Conservation (phyloP, 768 basidiomycete genomes). For the Terana coerulea region DNA sequence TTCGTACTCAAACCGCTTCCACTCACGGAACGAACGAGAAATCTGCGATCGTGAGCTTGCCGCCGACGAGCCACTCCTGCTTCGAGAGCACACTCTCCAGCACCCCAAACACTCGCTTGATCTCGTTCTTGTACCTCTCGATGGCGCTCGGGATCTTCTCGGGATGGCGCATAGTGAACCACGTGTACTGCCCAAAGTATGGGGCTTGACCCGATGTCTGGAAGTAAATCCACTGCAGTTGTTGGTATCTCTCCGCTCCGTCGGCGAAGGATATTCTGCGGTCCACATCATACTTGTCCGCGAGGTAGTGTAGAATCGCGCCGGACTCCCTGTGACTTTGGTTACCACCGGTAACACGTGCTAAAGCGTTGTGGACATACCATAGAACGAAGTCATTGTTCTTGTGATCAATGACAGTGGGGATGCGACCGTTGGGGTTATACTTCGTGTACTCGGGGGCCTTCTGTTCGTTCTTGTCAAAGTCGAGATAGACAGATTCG, state of each 20-base stretch:
- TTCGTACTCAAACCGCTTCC: background rate
- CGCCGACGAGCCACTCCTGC: slow-evolving; percentile 26
- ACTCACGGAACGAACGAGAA: slow-evolving; percentile 21
- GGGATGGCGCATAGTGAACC: slow-evolving; percentile 24
- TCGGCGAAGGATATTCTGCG: slow-evolving; percentile 23
- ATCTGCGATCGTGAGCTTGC: slow-evolving; percentile 25
- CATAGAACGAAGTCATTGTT: slow-evolving; percentile 24
- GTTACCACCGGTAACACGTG: no score
- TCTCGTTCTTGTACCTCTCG: slow-evolving; percentile 29
- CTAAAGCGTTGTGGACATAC: no score
- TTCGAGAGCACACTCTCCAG: slow-evolving; percentile 27
- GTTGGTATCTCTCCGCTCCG: slow-evolving; percentile 13
- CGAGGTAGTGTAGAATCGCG: slow-evolving; percentile 40
- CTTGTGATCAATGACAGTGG: slow-evolving; percentile 24
- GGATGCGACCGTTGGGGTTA: slow-evolving; percentile 28
- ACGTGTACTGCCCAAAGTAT: slow-evolving; percentile 25
- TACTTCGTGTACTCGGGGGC: slow-evolving; percentile 13
- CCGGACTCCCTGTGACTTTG: slow-evolving; percentile 26
- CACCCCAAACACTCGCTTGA: slow-evolving; percentile 22
- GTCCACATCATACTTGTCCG: slow-evolving; percentile 40
- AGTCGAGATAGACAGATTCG: slow-evolving; percentile 13
- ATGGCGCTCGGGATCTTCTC: slow-evolving; percentile 27
- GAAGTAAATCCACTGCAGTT: slow-evolving; percentile 44
- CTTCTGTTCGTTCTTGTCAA: slow-evolving; percentile 15
- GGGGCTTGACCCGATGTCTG: slow-evolving; percentile 27